These are phyloP conservation scores for Flaveria bidentis DNA, from an alignment of 129 eudicot species.

Conservation along the genomic window DNA sequence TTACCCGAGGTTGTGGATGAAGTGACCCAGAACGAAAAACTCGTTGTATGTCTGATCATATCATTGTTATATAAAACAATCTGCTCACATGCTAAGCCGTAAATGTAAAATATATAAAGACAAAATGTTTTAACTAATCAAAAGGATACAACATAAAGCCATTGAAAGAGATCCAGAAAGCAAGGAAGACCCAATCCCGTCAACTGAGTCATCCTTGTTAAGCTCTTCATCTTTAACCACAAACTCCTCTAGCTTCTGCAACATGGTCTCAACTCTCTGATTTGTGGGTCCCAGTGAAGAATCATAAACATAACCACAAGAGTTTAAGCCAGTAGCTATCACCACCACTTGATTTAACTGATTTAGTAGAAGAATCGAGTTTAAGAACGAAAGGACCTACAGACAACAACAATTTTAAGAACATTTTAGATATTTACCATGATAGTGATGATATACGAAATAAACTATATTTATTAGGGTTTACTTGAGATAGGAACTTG, in stretches of 20 bases:
- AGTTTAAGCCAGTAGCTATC: constrained; percentile 75
- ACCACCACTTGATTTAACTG: constrained; percentile 89
- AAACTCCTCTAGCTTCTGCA: constrained; percentile 71
- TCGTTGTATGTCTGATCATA: constrained; percentile 74
- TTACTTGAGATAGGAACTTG: constrained; percentile 78
- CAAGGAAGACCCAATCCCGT: constrained; percentile 69
- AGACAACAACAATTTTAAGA: not conserved
- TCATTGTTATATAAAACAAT: constrained; percentile 41
- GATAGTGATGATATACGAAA: not conserved
- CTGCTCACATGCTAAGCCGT: not conserved
- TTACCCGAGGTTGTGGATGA: constrained; percentile 94
- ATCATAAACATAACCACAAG: constrained; percentile 72
- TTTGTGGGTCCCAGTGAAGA: constrained; percentile 53
- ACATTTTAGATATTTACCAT: not conserved
- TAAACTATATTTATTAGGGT: not conserved
- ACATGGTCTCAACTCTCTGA: constrained; percentile 55
- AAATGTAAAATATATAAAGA: constrained; percentile 10
- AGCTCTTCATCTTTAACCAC: constrained; percentile 65
- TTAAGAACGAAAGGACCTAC: constrained; percentile 79
- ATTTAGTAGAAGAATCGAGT: constrained; percentile 71
- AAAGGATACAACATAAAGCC: constrained; percentile 98
- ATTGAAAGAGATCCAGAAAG: constrained; percentile 91
- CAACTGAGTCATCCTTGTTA: constrained; percentile 52
- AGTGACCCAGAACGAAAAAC: constrained; percentile 76
- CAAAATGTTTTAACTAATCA: not conserved